Conservation (phyloP, 768 basidiomycete genomes). For the Lactarius tabidus region DNA sequence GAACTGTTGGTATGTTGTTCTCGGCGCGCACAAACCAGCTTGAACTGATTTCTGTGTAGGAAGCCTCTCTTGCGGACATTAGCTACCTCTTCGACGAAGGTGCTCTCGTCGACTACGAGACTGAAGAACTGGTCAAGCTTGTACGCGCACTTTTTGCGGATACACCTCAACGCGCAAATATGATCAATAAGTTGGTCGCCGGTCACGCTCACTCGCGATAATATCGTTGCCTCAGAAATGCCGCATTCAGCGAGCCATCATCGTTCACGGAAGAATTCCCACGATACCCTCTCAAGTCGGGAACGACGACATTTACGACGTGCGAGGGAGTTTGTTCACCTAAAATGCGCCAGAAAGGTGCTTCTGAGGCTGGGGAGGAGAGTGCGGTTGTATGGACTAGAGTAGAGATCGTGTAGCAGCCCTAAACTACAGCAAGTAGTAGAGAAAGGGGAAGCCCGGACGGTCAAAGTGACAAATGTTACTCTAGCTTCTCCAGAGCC, state of each 20-base stretch:
- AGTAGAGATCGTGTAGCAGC: too few species aligned
- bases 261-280: too few species aligned
- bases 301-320: background rate
- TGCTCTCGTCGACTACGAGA: constrained; percentile 83
- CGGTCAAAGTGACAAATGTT: constrained; percentile 26
- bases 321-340: background rate
- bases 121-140: constrained; percentile 35
- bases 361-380: background rate
- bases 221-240: background rate
- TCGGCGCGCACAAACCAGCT: constrained; percentile 6
- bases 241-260: background rate
- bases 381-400: background rate
- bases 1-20: constrained; percentile 74
- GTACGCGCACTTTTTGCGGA: background rate
- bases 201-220: constrained; percentile 46
- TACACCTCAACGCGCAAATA: constrained; percentile 48
- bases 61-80: constrained; percentile 89
- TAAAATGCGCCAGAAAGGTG: background rate
- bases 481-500: constrained; percentile 91
- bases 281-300: background rate
- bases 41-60: constrained; percentile 42
- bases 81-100: constrained; percentile 90
- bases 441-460: background rate
- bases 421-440: background rate
- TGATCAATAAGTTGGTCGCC: constrained; percentile 67